A percentile compares a stretch with the other conserved stretches of the same genome.
These are phyloP conservation scores for Juglanconis oblonga DNA, from an alignment of 2,329 filamentous ascomycete species.

Conservation along the genomic window DNA sequence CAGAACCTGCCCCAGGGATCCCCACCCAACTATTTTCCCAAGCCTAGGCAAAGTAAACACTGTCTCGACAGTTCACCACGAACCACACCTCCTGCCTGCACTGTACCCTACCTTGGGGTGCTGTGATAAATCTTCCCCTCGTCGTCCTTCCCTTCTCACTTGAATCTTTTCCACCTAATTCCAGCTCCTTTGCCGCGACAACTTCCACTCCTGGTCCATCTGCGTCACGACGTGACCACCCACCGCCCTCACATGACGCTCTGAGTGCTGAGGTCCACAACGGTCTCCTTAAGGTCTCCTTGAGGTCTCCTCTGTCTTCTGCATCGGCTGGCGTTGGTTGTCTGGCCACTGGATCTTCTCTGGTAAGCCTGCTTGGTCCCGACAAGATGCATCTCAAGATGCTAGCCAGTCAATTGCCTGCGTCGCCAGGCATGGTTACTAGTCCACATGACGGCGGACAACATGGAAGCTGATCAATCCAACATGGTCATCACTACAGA, in stretches of 20 bases:
- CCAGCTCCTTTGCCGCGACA: no score
- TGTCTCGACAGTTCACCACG: background rate
- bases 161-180: no score
- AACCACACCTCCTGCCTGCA: no score
- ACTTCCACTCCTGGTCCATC: no score
- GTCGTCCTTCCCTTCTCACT: no score
- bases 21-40: background rate
- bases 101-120: no score
- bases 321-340: slow-evolving; percentile 11
- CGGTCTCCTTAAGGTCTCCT: no score
- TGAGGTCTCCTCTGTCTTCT: background rate
- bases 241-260: no score
- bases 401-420: background rate
- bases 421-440: background rate
- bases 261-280: no score
- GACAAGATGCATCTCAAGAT: no score
- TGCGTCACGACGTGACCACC: no score
- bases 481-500: background rate
- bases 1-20: background rate
- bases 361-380: slow-evolving; percentile 2
- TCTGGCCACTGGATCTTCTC: background rate
- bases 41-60: background rate
- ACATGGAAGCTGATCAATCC: background rate
- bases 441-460: background rate
- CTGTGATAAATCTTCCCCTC: no score